Conservation (phyloP, 164 flowering plant genomes). For the Tetrastigma voinierianum region DNA sequence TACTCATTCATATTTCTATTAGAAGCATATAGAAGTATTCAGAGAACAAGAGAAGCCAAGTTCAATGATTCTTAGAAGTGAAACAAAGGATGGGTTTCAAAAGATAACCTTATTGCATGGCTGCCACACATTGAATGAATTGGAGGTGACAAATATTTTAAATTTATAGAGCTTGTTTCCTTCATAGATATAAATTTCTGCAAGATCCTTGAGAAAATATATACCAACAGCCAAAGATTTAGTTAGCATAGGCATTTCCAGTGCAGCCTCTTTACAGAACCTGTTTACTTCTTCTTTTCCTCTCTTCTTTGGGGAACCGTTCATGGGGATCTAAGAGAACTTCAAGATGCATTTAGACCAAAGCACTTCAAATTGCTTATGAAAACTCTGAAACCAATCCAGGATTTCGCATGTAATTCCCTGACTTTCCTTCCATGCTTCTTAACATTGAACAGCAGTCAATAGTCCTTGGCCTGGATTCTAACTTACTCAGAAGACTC, state of each 20-base stretch:
- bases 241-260: not conserved
- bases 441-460: conserved; percentile 57
- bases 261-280: not conserved
- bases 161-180: too few relatives aligned
- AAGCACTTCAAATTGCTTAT: conserved; percentile 43
- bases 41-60: too few relatives aligned
- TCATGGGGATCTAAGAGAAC: conserved; percentile 40
- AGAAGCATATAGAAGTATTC: too few relatives aligned
- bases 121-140: too few relatives aligned
- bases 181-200: too few relatives aligned
- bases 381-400: conserved; percentile 74
- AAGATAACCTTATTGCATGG: too few relatives aligned
- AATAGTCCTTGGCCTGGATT: conserved; percentile 28
- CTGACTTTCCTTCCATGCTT: conserved; percentile 59
- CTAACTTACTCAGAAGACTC: conserved; percentile 57
- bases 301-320: conserved; percentile 50
- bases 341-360: conserved; percentile 78
- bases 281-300: conserved; percentile 3
- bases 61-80: too few relatives aligned
- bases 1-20: too few relatives aligned
- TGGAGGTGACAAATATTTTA: too few relatives aligned
- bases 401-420: conserved; percentile 52
- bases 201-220: too few relatives aligned
- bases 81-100: too few relatives aligned
- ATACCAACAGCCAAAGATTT: too few relatives aligned